Evolutionary conservation across 805 yeast species (phyloP), one percentile per base, ranked within the genome.

Genomic region (Brettanomyces naardenensis): DNA sequence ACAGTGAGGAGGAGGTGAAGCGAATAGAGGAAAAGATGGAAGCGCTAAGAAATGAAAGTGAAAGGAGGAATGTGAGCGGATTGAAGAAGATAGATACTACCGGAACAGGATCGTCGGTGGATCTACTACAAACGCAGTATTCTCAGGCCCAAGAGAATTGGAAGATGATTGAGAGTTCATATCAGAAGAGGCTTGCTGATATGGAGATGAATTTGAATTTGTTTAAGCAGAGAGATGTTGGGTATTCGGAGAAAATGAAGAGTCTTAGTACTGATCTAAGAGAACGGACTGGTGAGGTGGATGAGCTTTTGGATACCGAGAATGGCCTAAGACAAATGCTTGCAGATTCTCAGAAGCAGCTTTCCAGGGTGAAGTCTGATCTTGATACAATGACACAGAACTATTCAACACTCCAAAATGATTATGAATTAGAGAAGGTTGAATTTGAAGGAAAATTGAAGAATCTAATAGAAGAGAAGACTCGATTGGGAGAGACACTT

Each of bases 121-220:
- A 79, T 45, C 61, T 69, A 13, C 52, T 85, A 17, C 88, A 82
- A 50, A 63, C 73, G 3, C 92, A 88, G 54, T 80, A 84, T 46
- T 71, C 83, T 6, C 70, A 78, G 13, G 82, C 90, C 0, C 80
- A 80, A 40, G 86, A 80, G 44, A 85, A 81, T 54, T 86, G 95
- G 95, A 79, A 81, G 40, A 64, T 77, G 15, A 78, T 87, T 31
- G 97, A 92, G 56, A 71, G 81, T 28, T 66, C 76, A 3, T 65
- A 87, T 42, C 62, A 68, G 43, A 55, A 61, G 6, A 72, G 71
- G 40, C 65, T 79, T 15, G 54, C 71, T 4, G 40, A 48, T 13
- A 45, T 70, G n/a, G 71, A 73, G 41, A 53, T 51, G 34, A 76
- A 75, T 37, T 53, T 72, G 6, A 70, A 65, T 26, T 58, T 56